A percentile compares a stretch with the other conserved stretches of the same genome.
phyloP scores from a whole-genome alignment of 2,329 filamentous ascomycete genomes.

The Dendryphion nanum region DNA sequence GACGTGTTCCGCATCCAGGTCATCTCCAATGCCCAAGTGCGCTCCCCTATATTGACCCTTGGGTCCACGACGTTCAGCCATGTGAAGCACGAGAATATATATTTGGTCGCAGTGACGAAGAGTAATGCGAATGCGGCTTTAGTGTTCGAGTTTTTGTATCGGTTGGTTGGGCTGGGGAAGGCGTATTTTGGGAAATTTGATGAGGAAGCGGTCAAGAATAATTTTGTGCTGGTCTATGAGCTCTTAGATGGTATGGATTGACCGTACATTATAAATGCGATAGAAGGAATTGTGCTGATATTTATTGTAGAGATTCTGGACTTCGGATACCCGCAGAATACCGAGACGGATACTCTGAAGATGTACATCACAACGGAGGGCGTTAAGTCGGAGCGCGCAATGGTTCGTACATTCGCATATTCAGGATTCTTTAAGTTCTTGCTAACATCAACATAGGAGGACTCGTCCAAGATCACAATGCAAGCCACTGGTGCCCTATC shows the following conservation, averaged over 20 bases:
- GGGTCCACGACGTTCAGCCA: slow-evolving; percentile 99
- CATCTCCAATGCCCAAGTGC: slow-evolving; percentile 96
- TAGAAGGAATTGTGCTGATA: slow-evolving; percentile 2
- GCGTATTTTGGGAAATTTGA: slow-evolving; percentile 99
- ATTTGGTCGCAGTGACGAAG: slow-evolving; percentile 94
- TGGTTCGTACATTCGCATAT: slow-evolving; percentile 36
- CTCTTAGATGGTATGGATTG: slow-evolving; percentile 73
- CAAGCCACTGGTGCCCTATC: slow-evolving; percentile 96
- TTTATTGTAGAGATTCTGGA: slow-evolving; percentile 79
- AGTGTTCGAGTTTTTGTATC: slow-evolving; percentile 96
- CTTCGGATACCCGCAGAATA: slow-evolving; percentile 98
- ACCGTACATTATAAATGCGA: not conserved
- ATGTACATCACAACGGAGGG: slow-evolving; percentile 99
- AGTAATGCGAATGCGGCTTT: slow-evolving; percentile 98
- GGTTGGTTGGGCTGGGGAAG: slow-evolving; percentile 83
- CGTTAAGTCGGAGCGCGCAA: slow-evolving; percentile 83
- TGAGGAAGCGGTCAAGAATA: slow-evolving; percentile 99
- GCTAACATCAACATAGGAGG: slow-evolving; percentile 54
- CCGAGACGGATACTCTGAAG: slow-evolving; percentile 96
- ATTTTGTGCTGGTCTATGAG: slow-evolving; percentile 98
- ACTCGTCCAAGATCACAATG: slow-evolving; percentile 98
- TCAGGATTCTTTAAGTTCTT: not conserved
- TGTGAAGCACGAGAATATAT: slow-evolving; percentile 99
- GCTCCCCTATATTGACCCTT: slow-evolving; percentile 93
- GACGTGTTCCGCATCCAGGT: slow-evolving; percentile 99